Conservation (phyloP, 2,329 filamentous ascomycete genomes). For the Metarhizium album region DNA sequence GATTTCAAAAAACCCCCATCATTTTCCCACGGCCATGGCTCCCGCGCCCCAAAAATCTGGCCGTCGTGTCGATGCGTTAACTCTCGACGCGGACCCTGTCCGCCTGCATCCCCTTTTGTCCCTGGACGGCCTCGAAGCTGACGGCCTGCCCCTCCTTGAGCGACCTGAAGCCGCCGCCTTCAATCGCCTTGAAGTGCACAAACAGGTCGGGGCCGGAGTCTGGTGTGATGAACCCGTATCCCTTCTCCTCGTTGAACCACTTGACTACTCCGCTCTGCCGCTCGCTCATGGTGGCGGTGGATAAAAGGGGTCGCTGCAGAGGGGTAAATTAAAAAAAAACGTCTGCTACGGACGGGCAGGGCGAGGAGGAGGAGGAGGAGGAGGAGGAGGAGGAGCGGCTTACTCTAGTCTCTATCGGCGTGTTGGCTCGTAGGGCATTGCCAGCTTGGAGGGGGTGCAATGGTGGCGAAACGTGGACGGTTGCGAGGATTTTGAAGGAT, state of each 20-base stretch:
- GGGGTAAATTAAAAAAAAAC: not conserved
- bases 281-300: constrained; percentile 6
- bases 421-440: too few relatives aligned
- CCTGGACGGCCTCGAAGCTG: constrained; percentile 7
- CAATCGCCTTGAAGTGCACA: constrained; percentile 11
- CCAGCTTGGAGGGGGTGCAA: too few relatives aligned
- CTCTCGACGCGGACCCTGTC: not conserved
- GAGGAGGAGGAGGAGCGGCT: too few relatives aligned
- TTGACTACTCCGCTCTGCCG: constrained; percentile 9
- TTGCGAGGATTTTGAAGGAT: too few relatives aligned
- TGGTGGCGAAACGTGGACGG: too few relatives aligned
- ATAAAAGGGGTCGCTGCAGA: not conserved
- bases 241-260: constrained; percentile 14
- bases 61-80: not conserved
- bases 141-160: constrained; percentile 12
- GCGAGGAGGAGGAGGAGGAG: too few relatives aligned
- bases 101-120: constrained; percentile 10
- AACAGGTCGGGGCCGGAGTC: constrained; percentile 7
- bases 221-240: constrained; percentile 12
- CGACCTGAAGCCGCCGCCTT: constrained; percentile 9
- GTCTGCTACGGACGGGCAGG: not conserved
- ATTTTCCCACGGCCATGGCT: too few relatives aligned
- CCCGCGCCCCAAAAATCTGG: too few relatives aligned
- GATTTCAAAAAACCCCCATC: too few relatives aligned
- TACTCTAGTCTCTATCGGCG: too few relatives aligned